Percentiles rank a stretch among this genome's conserved stretches.
phyloP scores from a whole-genome alignment of 768 basidiomycete species.

The Jaapia argillacea region DNA sequence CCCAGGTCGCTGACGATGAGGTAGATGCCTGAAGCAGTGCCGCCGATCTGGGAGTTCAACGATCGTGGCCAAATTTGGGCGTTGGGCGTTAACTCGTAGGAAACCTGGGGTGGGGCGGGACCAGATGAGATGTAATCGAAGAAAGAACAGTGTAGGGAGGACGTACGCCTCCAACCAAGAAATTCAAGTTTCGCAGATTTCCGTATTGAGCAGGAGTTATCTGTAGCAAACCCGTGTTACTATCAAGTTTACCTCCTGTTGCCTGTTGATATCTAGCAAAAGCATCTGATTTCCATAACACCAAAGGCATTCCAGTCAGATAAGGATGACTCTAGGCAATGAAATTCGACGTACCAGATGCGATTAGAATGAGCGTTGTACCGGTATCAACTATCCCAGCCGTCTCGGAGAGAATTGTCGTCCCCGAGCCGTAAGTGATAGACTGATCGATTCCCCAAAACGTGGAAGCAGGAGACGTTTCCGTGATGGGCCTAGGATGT shows the following conservation, averaged over 20 bases:
- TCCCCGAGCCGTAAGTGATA: conserved; percentile 15
- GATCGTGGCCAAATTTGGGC: conserved; percentile 28
- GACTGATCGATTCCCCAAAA: conserved; percentile 24
- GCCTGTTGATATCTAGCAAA: conserved; percentile 12
- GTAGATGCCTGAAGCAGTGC: conserved; percentile 20
- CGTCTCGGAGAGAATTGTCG: conserved; percentile 12
- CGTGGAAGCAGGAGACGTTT: conserved; percentile 10
- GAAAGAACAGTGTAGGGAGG: background rate
- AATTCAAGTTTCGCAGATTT: conserved; percentile 15
- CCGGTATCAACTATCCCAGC: conserved; percentile 26
- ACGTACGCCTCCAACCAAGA: conserved; percentile 14
- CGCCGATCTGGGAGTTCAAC: conserved; percentile 25
- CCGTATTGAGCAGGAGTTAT: conserved; percentile 17
- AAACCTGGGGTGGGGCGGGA: background rate
- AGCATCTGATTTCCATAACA: conserved; percentile 13
- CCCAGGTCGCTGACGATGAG: conserved; percentile 17
- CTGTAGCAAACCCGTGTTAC: conserved; percentile 18
- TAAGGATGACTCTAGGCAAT: background rate
- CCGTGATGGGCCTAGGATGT: conserved; percentile 25
- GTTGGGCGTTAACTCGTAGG: conserved; percentile 8
- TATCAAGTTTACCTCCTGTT: conserved; percentile 19
- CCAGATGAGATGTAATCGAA: background rate
- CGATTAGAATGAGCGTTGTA: conserved; percentile 15
- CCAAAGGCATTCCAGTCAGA: background rate
- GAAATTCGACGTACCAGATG: conserved; percentile 8